phyloP scores from a whole-genome alignment of 192 early-diverging fungal genomes.

The Umbelopsis vinacea region DNA sequence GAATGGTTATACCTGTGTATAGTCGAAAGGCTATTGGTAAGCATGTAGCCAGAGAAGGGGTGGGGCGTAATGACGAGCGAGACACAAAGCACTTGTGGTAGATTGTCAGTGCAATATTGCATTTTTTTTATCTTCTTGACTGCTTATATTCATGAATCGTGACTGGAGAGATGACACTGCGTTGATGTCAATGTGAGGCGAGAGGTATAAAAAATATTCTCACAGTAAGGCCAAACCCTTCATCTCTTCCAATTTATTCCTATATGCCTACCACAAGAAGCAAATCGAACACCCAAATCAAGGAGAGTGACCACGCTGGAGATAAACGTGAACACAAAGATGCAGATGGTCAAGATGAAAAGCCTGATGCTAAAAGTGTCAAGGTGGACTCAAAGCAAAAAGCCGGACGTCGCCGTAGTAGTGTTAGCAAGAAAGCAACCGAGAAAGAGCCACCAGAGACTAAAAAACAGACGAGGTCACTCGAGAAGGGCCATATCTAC shows the following conservation, averaged over 20 bases:
- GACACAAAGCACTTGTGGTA: too few relatives aligned
- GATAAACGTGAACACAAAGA: constrained; percentile 1
- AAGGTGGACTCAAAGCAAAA: neutral
- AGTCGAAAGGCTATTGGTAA: too few relatives aligned
- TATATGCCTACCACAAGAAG: constrained; percentile 14
- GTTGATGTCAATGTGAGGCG: neutral
- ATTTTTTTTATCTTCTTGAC: neutral
- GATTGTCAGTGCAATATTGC: too few relatives aligned
- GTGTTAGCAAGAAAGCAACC: neutral
- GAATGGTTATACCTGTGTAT: too few relatives aligned
- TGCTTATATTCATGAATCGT: neutral
- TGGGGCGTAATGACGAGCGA: too few relatives aligned
- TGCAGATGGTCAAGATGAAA: neutral
- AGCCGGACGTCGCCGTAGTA: neutral
- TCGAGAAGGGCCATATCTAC: constrained; percentile 52
- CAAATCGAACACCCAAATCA: neutral
- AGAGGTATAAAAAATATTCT: neutral
- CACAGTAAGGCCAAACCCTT: neutral
- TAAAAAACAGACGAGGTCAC: neutral
- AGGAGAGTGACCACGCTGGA: neutral
- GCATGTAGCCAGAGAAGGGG: too few relatives aligned
- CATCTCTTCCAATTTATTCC: neutral
- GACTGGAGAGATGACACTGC: constrained; percentile 5
- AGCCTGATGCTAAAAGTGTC: neutral
- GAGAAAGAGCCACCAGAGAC: neutral